phyloP scores from a whole-genome alignment of 768 basidiomycete species.

The Candolleomyces aberdarensis region DNA sequence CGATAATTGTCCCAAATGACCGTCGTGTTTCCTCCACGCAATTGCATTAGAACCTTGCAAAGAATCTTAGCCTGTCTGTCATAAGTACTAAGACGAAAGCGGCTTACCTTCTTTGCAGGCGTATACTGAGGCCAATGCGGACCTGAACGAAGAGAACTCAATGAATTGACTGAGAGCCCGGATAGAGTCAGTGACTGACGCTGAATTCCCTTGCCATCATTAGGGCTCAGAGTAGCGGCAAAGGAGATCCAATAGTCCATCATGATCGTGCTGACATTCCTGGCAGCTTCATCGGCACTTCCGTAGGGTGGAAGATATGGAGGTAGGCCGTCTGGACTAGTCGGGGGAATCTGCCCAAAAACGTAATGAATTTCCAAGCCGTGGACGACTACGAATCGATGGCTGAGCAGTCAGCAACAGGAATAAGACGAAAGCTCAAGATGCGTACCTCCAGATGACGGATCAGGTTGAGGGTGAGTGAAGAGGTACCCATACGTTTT shows the following conservation, averaged over 20 bases:
- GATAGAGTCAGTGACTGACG: conserved; percentile 20
- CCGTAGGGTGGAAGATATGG: too few species aligned
- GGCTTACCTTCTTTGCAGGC: too few species aligned
- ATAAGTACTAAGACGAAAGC: neutral
- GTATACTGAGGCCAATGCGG: conserved; percentile 30
- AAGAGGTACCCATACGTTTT: conserved; percentile 42
- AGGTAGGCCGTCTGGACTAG: too few species aligned
- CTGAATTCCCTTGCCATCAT: conserved; percentile 30
- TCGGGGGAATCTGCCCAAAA: conserved; percentile 23
- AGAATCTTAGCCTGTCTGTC: too few species aligned
- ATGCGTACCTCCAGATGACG: conserved; percentile 24
- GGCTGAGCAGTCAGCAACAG: neutral
- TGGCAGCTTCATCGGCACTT: conserved; percentile 18
- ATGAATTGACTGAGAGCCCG: neutral
- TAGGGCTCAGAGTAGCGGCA: conserved; percentile 34
- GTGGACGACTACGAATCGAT: conserved; percentile 25
- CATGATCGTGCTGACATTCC: conserved; percentile 29
- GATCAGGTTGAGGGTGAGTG: conserved; percentile 31
- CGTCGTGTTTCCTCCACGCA: conserved; percentile 32
- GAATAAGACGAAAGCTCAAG: conserved; percentile 26
- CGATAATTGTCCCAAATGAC: conserved; percentile 36
- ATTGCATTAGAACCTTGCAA: conserved; percentile 16
- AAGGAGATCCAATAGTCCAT: conserved; percentile 45
- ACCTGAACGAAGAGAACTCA: conserved; percentile 12
- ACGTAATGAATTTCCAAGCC: conserved; percentile 32